Base-by-base conservation (phyloP, 176 grass and related monocot species). In the Poa annua region DNA sequence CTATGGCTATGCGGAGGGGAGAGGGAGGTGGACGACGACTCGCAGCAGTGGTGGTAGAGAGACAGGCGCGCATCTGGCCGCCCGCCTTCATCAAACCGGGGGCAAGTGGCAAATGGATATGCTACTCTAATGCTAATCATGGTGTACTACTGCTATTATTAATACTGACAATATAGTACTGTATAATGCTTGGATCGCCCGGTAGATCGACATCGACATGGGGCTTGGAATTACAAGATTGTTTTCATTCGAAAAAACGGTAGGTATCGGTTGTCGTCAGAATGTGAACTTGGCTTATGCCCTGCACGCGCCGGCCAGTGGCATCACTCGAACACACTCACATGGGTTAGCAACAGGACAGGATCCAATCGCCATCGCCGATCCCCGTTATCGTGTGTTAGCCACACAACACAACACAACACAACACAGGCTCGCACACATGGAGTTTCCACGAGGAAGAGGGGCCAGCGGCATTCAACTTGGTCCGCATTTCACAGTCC, bases 211-310 rank as follows among this genome's bases (percentile, higher is more conserved):
- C 4, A 70, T 70, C 66, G 36, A 44, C 42, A 11, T 61, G 1
- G 10, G 3, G 1, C 5, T 11, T 60, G 7, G 3, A 60, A 13
- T 5, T 60, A 10, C 19, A 20, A 45, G 10, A 21, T 45, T 42
- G 21, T 44, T 45, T 13, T 7, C n/a, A 45, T 24, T 7, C 5
- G n/a, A 22, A 45, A 19, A 70, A 14, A 6, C 14, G 9, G 29
- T 64, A 16, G 11, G 67, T 1, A 14, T 2, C 13, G 5, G 67
- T 25, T 1, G 39, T 71, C 21, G 39, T 71, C 67, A 71, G 42
- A 72, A 72, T 72, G 69, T 72, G 69, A 72, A 72, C 41, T 45
- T 48, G 69, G 42, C 69, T 72, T 72, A 72, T 72, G 69, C 69
- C 69, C 42, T 49, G 69, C 42, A 72, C 41, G 21, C 41, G 69